These are phyloP conservation scores for Naganishia randhawae DNA, from an alignment of 768 basidiomycete genomes.

Conservation along the genomic window DNA sequence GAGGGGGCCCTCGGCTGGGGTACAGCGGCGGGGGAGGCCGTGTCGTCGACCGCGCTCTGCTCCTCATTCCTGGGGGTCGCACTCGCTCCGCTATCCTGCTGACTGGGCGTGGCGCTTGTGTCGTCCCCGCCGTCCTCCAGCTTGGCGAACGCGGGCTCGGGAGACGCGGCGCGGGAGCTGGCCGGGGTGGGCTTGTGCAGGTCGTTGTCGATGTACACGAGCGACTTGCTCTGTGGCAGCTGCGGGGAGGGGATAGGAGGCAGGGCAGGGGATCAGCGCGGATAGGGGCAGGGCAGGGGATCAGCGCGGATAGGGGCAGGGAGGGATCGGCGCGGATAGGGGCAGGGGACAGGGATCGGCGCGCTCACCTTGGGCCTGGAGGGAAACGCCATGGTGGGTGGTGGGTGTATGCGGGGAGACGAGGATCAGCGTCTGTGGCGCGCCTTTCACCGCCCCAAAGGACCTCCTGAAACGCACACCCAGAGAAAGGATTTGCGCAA, in stretches of 20 bases:
- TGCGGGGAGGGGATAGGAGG: constrained; percentile 11
- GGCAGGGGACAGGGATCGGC: too few species aligned
- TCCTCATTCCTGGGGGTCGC: background rate
- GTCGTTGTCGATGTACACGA: constrained; percentile 49
- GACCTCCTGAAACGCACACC: too few species aligned
- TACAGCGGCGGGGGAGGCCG: background rate
- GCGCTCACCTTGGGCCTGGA: too few species aligned
- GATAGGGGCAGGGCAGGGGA: background rate
- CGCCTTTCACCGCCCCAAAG: too few species aligned
- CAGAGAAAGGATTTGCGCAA: too few species aligned
- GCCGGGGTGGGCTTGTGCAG: constrained; percentile 31
- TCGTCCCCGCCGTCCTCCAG: background rate
- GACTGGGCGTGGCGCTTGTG: background rate
- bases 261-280: background rate
- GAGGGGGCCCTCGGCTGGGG: too few species aligned
- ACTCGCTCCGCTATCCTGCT: background rate
- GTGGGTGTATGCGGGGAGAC: background rate
- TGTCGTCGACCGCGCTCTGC: background rate
- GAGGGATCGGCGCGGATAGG: too few species aligned
- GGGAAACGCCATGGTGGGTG: background rate
- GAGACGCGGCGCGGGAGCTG: constrained; percentile 18
- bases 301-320: background rate
- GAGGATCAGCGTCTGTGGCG: too few species aligned
- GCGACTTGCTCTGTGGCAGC: constrained; percentile 47
- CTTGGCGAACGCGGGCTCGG: constrained; percentile 6